These are phyloP conservation scores for Monascus ruber DNA, from an alignment of 2,329 filamentous ascomycete genomes.

Conservation along the genomic window DNA sequence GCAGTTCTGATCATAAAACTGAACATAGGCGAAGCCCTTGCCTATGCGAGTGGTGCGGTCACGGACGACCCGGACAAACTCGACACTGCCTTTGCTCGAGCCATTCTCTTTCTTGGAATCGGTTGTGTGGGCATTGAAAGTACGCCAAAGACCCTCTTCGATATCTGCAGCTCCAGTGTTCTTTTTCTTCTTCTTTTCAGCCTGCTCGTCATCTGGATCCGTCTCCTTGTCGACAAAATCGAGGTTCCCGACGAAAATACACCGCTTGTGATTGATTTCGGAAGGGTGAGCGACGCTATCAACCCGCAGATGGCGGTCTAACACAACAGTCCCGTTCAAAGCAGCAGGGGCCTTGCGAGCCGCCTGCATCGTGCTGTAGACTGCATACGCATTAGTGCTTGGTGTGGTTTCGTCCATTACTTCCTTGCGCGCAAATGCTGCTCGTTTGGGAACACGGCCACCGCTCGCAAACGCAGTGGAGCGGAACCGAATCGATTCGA, in stretches of 20 bases:
- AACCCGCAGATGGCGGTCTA: slow-evolving; percentile 80
- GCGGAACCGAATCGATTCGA: slow-evolving; percentile 88
- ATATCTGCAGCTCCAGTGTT: slow-evolving; percentile 66
- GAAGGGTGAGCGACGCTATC: slow-evolving; percentile 85
- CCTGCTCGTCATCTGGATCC: slow-evolving; percentile 48
- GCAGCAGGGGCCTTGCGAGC: slow-evolving; percentile 64
- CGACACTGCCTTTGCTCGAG: slow-evolving; percentile 61
- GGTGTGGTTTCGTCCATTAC: slow-evolving; percentile 85
- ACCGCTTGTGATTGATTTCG: slow-evolving; percentile 71
- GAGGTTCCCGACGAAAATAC: slow-evolving; percentile 92
- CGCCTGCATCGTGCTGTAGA: slow-evolving; percentile 66
- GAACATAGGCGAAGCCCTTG: slow-evolving; percentile 95
- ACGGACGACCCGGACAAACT: slow-evolving; percentile 84
- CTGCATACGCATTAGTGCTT: slow-evolving; percentile 86
- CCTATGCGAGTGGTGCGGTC: slow-evolving; percentile 85
- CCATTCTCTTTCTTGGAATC: slow-evolving; percentile 14
- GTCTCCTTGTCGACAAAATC: slow-evolving; percentile 92
- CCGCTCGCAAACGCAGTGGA: slow-evolving; percentile 71
- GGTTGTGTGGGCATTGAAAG: slow-evolving; percentile 27
- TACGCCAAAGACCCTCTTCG: slow-evolving; percentile 61
- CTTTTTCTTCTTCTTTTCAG: slow-evolving; percentile 59
- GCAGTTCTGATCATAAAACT: slow-evolving; percentile 79
- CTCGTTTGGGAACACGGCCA: slow-evolving; percentile 72
- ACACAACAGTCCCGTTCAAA: slow-evolving; percentile 73
- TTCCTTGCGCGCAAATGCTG: slow-evolving; percentile 83